phyloP scores from a whole-genome alignment of 2,329 filamentous ascomycete species.

The Fusarium sp. region DNA sequence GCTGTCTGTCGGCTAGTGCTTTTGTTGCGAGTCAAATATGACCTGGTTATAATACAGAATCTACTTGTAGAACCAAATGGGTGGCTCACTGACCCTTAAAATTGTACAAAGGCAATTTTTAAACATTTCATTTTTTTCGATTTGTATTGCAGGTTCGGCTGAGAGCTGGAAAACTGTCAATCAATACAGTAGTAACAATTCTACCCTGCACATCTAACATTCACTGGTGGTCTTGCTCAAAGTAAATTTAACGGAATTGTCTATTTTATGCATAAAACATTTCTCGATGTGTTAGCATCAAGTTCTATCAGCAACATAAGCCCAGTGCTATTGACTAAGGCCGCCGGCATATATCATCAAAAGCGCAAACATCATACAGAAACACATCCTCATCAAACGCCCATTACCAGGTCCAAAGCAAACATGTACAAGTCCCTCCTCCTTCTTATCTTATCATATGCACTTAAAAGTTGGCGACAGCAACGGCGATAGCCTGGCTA shows the following conservation, averaged over 20 bases:
- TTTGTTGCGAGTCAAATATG: neutral
- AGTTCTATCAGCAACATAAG: conserved; percentile 33
- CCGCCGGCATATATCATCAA: conserved; percentile 38
- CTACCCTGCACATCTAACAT: neutral
- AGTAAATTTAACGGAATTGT: conserved; percentile 27
- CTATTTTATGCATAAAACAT: conserved; percentile 42
- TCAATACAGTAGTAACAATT: neutral
- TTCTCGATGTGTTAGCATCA: conserved; percentile 26
- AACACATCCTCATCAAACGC: conserved; percentile 46
- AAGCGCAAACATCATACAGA: conserved; percentile 41
- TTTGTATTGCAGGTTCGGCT: neutral
- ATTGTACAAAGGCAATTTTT: neutral
- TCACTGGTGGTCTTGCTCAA: neutral
- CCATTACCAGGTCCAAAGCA: conserved; percentile 38
- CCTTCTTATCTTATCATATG: conserved; percentile 7
- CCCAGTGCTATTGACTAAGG: conserved; percentile 19
- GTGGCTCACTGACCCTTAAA: neutral
- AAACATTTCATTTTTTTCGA: neutral
- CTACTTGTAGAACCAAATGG: neutral
- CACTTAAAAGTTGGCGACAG: conserved; percentile 80
- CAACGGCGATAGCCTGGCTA: conserved; percentile 92
- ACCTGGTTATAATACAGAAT: neutral
- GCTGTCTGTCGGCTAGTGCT: neutral
- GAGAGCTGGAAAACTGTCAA: neutral
- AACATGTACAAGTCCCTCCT: conserved; percentile 31